Evolutionary conservation across 192 early-diverging fungal species (phyloP).

Genomic region (Coemansia sp.): DNA sequence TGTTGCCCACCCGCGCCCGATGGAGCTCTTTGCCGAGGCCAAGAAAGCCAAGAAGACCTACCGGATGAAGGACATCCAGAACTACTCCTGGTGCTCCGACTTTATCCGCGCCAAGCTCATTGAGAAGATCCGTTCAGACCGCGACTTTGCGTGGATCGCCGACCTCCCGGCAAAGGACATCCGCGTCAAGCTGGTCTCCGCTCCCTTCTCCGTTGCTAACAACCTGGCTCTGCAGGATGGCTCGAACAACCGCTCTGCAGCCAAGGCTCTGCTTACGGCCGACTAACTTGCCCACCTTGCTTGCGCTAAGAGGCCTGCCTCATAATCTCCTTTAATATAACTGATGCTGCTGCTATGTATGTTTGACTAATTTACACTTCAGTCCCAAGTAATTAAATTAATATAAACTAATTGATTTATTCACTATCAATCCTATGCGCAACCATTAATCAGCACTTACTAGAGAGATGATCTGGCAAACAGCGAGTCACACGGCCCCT

Average conservation of each 20-base stretch:
- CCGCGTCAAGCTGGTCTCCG: conserved; percentile 32
- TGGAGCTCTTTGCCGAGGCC: conserved; percentile 29
- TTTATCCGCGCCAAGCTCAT: conserved; percentile 33
- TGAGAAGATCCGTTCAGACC: background rate
- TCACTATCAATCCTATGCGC: too few species aligned
- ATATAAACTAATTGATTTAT: too few species aligned
- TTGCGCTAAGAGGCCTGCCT: too few species aligned
- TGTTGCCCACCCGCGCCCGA: conserved; percentile 33
- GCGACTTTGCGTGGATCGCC: conserved; percentile 19
- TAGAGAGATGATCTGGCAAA: too few species aligned
- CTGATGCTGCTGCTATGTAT: too few species aligned
- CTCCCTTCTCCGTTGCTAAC: conserved; percentile 27
- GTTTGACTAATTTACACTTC: too few species aligned
- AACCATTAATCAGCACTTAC: too few species aligned
- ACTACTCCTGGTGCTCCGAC: conserved; percentile 39
- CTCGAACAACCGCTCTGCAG: conserved; percentile 22
- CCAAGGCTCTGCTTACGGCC: conserved; percentile 2
- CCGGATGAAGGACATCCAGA: conserved; percentile 21
- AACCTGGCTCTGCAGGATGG: conserved; percentile 24
- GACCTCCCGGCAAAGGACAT: conserved; percentile 16
- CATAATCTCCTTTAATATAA: too few species aligned
- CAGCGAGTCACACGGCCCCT: too few species aligned
- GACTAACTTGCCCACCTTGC: too few species aligned
- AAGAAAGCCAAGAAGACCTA: conserved; percentile 29
- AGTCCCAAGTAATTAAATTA: too few species aligned